Evolutionary conservation across 768 basidiomycete genomes (phyloP), one percentile per base, ranked within the genome.

Genomic region (Udeniomyces megalosporus): DNA sequence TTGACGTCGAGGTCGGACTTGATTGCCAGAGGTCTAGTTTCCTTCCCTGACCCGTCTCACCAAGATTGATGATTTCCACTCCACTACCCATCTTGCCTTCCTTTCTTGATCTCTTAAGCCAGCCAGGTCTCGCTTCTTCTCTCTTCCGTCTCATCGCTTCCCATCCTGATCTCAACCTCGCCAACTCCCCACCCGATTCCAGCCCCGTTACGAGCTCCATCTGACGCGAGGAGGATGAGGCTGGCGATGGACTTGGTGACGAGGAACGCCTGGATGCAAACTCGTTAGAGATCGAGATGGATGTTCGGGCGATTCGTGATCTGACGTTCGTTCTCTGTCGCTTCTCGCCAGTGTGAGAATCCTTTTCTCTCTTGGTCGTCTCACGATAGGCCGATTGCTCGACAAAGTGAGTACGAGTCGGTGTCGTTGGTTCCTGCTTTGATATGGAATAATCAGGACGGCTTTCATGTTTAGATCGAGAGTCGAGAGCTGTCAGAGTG

Each of bases 51-150:
- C 53, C 53, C 15, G 20, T 38, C n/a, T 44, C 60, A 38, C 34
- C 49, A 2, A 10, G 34, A 11, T 26, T 22, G 32, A 42, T 17
- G 12, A 61, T 50, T 12, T 61, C 60, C 22, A 61, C 60, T 28
- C 60, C 60, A 24, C 47, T 3, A 28, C 60, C 60, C 32, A 29
- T 8, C 51, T 32, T 44, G 4, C 60, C 51, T 32, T 61, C 60
- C 38, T 35, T 51, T 38, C 51, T 61, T 4, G 44, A 32, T 24
- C 60, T 48, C 48, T 51, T 53, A 7, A 61, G 48, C 60, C 60
- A 61, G 29, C 42, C 60, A 50, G 60, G 60, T 29, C 60, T 48
- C 24, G 44, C 29, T 24, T 50, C 60, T 34, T 61, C 60, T 32
- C 53, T 61, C 49, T 26, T 15, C 48, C 53, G 35, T 17, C 42